Evolutionary conservation across 2,329 filamentous ascomycete species (phyloP).

Genomic region (Clonostachys sp.): DNA sequence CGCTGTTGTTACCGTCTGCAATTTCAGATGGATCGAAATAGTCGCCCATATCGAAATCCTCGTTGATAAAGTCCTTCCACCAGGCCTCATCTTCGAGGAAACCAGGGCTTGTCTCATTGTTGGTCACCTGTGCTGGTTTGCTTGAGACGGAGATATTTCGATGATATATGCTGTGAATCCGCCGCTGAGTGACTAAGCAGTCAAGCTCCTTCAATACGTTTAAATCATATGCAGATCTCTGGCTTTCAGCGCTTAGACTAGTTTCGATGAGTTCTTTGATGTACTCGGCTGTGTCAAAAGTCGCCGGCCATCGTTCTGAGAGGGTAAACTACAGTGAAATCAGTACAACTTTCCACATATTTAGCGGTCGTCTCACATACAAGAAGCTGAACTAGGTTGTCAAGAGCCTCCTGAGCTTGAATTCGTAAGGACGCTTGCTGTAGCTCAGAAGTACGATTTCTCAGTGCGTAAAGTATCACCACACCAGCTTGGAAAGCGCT

Average conservation of each 20-base stretch:
- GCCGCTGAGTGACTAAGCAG: slow-evolving; percentile 7
- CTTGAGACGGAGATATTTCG: slow-evolving; percentile 4
- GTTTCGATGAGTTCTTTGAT: slow-evolving; percentile 7
- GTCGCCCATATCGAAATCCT: slow-evolving; percentile 3
- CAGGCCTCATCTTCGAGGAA: slow-evolving; percentile 5
- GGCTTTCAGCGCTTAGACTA: slow-evolving; percentile 4
- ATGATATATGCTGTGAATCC: slow-evolving; percentile 8
- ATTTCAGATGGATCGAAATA: background rate
- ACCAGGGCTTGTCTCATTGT: background rate
- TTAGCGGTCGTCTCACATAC: background rate
- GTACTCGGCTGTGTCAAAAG: slow-evolving; percentile 6
- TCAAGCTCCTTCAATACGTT: slow-evolving; percentile 8
- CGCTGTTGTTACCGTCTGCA: background rate
- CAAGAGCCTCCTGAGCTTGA: background rate
- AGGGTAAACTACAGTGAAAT: background rate
- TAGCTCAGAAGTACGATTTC: background rate
- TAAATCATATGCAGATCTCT: slow-evolving; percentile 6
- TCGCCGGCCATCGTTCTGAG: slow-evolving; percentile 2
- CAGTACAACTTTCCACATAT: no score
- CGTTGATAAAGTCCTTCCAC: slow-evolving; percentile 7
- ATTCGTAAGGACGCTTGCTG: background rate
- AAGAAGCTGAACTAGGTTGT: background rate
- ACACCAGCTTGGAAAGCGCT: slow-evolving; percentile 1
- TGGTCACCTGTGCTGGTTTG: background rate
- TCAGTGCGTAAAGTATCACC: slow-evolving; percentile 1